Conservation (phyloP, 2,329 filamentous ascomycete species). For the Aspergillus luchuensis region DNA sequence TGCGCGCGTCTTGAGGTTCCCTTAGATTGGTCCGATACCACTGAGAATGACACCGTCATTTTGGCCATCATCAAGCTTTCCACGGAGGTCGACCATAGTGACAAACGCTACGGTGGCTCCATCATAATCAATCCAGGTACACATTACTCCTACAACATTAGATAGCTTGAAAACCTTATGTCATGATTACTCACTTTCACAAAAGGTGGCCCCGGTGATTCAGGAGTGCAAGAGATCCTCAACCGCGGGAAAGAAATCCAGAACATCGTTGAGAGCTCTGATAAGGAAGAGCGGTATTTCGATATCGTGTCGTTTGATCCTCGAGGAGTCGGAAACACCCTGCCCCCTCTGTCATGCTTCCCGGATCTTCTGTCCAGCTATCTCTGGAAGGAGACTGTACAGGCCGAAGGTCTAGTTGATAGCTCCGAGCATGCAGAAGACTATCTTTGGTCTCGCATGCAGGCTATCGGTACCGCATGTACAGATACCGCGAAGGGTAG, state of each 20-base stretch:
- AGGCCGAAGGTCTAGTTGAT: neutral
- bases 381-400: neutral
- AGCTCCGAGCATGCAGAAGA: neutral
- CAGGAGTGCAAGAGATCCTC: neutral
- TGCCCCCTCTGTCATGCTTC: neutral
- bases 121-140: neutral
- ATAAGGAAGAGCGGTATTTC: neutral
- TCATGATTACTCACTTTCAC: neutral
- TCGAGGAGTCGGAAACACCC: neutral
- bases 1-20: neutral
- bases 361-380: neutral
- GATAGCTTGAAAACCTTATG: too few species aligned
- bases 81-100: neutral
- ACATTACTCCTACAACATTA: neutral
- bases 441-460: neutral
- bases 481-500: neutral
- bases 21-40: neutral
- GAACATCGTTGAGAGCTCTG: neutral
- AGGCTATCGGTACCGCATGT: neutral
- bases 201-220: neutral
- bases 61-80: neutral
- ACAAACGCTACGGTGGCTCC: neutral
- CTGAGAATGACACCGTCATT: neutral
- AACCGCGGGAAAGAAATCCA: neutral
- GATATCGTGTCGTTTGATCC: neutral